Percentiles rank a stretch among this genome's conserved stretches.
phyloP scores from a whole-genome alignment of 345 rosid species.

The Brassica nigra region DNA sequence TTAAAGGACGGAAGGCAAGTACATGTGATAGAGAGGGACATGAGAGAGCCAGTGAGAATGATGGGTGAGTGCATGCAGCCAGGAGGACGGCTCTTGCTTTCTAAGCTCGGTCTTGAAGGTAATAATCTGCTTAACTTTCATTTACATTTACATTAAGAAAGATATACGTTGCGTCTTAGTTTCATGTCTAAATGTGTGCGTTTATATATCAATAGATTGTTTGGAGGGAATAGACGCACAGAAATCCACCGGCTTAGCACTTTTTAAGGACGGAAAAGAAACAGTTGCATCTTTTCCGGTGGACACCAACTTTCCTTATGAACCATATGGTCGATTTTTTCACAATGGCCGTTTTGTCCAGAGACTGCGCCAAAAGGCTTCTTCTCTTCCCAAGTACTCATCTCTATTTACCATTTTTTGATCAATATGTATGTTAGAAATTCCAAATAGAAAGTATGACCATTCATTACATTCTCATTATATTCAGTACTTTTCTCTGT shows the following conservation, averaged over 20 bases:
- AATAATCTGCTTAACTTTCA: not conserved
- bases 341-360: constrained; percentile 42
- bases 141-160: not conserved
- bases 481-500: not conserved
- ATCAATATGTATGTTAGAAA: not conserved
- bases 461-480: not conserved
- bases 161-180: not conserved
- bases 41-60: constrained; percentile 61
- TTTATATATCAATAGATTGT: constrained; percentile 35
- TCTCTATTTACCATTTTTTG: not conserved
- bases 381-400: constrained; percentile 39
- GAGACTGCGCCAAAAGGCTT: constrained; percentile 39
- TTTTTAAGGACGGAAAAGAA: constrained; percentile 38
- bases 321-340: constrained; percentile 37
- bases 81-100: constrained; percentile 61
- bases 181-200: not conserved
- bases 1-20: constrained; percentile 64
- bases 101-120: constrained; percentile 68
- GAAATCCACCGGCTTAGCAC: not conserved
- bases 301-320: constrained; percentile 25
- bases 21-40: constrained; percentile 65
- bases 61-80: constrained; percentile 75
- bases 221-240: constrained; percentile 42
- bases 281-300: constrained; percentile 15
- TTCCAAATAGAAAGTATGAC: not conserved